A percentile compares a stretch with the other conserved stretches of the same genome.
Conservation (phyloP, 2,329 filamentous ascomycete species). For the Penicillium psychrosexuale region DNA sequence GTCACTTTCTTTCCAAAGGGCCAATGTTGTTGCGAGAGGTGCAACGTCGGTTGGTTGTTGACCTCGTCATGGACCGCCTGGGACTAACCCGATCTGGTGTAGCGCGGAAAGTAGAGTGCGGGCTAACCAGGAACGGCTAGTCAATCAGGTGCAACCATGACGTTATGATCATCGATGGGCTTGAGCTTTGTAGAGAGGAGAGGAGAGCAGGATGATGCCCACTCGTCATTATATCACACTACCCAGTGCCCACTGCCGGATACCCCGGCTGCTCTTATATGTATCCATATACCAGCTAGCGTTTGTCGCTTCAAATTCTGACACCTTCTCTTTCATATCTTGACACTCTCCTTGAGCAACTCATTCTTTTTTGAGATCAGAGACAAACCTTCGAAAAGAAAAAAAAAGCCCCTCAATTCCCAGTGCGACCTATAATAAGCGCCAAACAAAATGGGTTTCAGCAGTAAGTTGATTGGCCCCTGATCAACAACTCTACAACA, state of each 20-base stretch:
- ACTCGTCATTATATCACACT: constrained; percentile 26
- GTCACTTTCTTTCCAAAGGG: constrained; percentile 18
- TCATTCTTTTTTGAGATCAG: not conserved
- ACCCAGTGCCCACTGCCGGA: constrained; percentile 18
- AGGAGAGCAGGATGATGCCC: constrained; percentile 7
- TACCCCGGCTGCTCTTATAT: constrained; percentile 17
- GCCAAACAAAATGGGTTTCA: constrained; percentile 25
- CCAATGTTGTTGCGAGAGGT: constrained; percentile 12
- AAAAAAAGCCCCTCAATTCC: not conserved
- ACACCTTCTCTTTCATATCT: not conserved
- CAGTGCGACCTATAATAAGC: not conserved
- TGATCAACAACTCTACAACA: not conserved
- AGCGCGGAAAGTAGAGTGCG: constrained; percentile 11
- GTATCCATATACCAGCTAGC: not conserved
- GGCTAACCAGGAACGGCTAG: constrained; percentile 25
- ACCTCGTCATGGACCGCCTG: constrained; percentile 32
- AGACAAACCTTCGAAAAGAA: not conserved
- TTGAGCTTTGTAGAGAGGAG: not conserved
- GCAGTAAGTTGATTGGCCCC: constrained; percentile 29
- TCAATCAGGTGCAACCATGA: constrained; percentile 30
- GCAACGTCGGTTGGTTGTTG: constrained; percentile 29
- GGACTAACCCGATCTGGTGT: constrained; percentile 19
- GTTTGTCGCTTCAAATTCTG: not conserved
- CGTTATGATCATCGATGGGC: constrained; percentile 29
- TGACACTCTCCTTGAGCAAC: constrained; percentile 1